A percentile compares a stretch with the other conserved stretches of the same genome.
Evolutionary conservation across 1,284 basidiomycete species (phyloP).

Genomic region (Serendipita sp.): DNA sequence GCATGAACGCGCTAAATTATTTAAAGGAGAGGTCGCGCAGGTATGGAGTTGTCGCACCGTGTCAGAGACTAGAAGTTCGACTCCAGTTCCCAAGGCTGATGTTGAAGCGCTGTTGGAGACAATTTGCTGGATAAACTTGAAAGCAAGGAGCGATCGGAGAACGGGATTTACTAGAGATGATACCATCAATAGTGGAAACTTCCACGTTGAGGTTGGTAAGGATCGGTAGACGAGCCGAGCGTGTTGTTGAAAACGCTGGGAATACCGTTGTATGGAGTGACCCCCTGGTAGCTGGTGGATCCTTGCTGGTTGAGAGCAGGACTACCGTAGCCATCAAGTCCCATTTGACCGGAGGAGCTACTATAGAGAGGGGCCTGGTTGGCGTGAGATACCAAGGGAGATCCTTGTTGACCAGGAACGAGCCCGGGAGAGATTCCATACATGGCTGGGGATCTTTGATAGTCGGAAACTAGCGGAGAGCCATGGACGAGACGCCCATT

Average conservation of each 20-base stretch:
- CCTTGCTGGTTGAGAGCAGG: not conserved
- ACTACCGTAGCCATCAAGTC: not conserved
- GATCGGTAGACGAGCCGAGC: not conserved
- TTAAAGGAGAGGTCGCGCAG: not conserved
- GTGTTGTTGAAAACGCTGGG: constrained; percentile 1
- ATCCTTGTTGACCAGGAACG: not conserved
- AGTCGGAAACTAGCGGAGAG: not conserved
- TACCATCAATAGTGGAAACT: not conserved
- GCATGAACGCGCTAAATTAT: not conserved
- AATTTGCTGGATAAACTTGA: too few species aligned
- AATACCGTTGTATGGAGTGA: not conserved
- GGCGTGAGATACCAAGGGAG: constrained; percentile 1
- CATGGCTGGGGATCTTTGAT: not conserved
- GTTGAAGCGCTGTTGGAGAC: too few species aligned
- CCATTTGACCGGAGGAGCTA: not conserved
- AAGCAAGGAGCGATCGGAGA: not conserved
- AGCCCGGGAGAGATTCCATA: constrained; percentile 2
- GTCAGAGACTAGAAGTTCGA: too few species aligned
- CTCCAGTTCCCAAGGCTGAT: too few species aligned
- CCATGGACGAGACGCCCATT: not conserved
- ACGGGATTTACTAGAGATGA: not conserved
- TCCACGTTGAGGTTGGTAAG: constrained; percentile 1
- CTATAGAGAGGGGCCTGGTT: not conserved
- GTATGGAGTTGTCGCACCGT: not conserved
- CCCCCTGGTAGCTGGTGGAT: not conserved